phyloP scores from a whole-genome alignment of 106 monocot species.

The Platanthera zijinensis region DNA sequence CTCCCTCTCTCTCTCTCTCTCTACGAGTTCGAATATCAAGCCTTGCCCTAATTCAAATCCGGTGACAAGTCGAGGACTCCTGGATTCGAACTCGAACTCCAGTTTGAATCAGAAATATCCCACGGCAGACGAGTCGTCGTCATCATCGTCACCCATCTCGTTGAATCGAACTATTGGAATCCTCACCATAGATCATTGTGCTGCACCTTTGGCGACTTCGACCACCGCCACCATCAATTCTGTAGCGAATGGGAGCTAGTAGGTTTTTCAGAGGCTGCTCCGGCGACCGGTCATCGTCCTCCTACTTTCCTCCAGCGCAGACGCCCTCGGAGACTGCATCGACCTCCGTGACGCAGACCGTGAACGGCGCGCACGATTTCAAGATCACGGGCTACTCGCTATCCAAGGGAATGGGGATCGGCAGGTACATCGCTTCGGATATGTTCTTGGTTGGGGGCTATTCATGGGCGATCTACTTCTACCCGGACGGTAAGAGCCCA shows the following conservation, averaged over 20 bases:
- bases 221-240: not conserved
- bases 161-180: not conserved
- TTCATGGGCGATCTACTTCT: conserved; percentile 24
- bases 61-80: not conserved
- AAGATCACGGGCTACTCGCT: conserved; percentile 16
- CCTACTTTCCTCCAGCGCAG: not conserved
- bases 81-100: not conserved
- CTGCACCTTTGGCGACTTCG: not conserved
- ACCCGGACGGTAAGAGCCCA: conserved; percentile 15
- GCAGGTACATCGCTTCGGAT: conserved; percentile 9
- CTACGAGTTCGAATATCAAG: too few species aligned
- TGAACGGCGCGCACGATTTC: conserved; percentile 24
- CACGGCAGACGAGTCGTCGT: not conserved
- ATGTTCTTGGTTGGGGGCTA: conserved; percentile 22
- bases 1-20: too few species aligned
- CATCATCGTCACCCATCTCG: not conserved
- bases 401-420: conserved; percentile 5
- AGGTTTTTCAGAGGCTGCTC: conserved; percentile 6
- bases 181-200: not conserved
- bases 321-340: conserved; percentile 8
- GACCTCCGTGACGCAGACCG: conserved; percentile 12
- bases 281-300: conserved; percentile 1
- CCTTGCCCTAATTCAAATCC: not conserved
- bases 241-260: conserved; percentile 6
- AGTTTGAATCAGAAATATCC: not conserved